These are phyloP conservation scores for Bisporella sp. DNA, from an alignment of 2,329 filamentous ascomycete genomes.

Conservation along the genomic window DNA sequence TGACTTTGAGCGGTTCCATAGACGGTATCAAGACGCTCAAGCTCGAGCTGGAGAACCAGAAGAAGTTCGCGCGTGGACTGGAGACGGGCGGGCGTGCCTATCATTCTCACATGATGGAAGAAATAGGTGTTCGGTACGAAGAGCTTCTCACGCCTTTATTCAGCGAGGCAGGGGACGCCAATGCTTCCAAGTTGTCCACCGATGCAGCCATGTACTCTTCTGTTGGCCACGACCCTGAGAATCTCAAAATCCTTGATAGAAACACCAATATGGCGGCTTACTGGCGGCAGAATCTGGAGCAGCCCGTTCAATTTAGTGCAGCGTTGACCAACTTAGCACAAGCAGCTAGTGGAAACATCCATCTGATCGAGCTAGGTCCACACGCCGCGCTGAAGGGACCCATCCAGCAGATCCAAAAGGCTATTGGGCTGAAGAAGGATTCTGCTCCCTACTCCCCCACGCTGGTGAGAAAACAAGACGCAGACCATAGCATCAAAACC, in stretches of 20 bases:
- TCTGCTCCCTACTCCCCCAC: too few relatives aligned
- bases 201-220: background rate
- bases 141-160: background rate
- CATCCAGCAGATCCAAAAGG: conserved; percentile 9
- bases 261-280: background rate
- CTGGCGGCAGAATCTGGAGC: conserved; percentile 4
- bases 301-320: background rate
- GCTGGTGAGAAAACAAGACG: too few relatives aligned
- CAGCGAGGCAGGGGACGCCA: background rate
- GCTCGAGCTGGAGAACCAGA: conserved; percentile 5
- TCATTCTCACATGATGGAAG: conserved; percentile 10
- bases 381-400: conserved; percentile 12
- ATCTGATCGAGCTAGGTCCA: conserved; percentile 14
- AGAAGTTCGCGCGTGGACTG: conserved; percentile 9
- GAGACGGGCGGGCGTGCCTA: conserved; percentile 8
- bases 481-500: too few relatives aligned
- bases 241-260: background rate
- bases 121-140: conserved; percentile 18
- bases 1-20: conserved; percentile 18
- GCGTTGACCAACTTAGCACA: background rate
- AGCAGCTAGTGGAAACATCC: background rate
- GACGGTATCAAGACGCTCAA: conserved; percentile 5
- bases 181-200: too few relatives aligned
- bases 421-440: too few relatives aligned
- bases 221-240: background rate